Base-by-base conservation (phyloP, 805 yeast genomes). In the Wickerhamiella azyma region DNA sequence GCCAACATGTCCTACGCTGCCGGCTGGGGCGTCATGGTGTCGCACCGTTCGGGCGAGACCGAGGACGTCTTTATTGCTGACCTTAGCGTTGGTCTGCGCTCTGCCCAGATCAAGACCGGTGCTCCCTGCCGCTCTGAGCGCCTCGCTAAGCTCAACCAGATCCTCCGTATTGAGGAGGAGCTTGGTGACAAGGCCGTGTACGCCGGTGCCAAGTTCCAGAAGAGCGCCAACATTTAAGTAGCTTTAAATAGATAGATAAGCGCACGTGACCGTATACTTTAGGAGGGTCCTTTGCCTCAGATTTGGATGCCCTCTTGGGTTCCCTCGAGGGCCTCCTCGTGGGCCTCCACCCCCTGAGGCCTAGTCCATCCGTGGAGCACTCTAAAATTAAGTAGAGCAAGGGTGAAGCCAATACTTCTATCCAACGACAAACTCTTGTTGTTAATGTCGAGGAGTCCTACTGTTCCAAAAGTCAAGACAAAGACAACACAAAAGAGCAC, bases 101-200 rank as follows among this genome's bases (percentile, higher is more conserved):
- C 94, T 58, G 98, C 96, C 69, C 97, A 89, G 78, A 84, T 89
- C 73, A 89, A 89, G 88, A 85, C 96, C 60, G 98, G 98, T 81
- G 97, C 98, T 67, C 97, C 97, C 67, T 95, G 96, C 60, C 88
- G 98, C 77, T 85, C 96, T 59, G 98, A 89, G 78, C 89, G 98
- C 81, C 81, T 92, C 71, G 97, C 97, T 69, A 89, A 89, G 77
- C 80, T 82, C 70, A 89, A 89, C 88, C 96, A 89, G 79, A 80
- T 89, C 70, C 79, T 89, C 70, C 85, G 97, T 76, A 89, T 89
- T 64, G 97, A 92, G 79, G 94, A 89, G 76, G 94, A 84, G 75
- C 82, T 89, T 66, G 97, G 96, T 66, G 88, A 77, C 81, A 85
- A 86, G 78, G 96, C 96, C 56, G 64, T 88, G 68, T 89, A 77